A percentile compares a stretch with the other conserved stretches of the same genome.
Evolutionary conservation across 495 filamentous ascomycete genomes (phyloP).

Genomic region (Aspergillus sclerotioniger): DNA sequence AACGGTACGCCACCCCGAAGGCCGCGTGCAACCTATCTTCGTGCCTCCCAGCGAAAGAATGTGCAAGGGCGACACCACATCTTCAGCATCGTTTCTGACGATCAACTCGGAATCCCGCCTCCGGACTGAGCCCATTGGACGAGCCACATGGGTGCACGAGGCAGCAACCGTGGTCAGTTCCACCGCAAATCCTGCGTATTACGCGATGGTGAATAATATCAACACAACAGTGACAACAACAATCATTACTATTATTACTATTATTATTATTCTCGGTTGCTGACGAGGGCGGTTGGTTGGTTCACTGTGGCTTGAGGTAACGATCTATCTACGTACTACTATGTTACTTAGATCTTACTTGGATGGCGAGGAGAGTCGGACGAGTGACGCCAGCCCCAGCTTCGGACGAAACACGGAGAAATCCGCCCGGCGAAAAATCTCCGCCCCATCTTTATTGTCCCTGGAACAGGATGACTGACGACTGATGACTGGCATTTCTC

Average conservation of each 20-base stretch:
- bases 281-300: background rate
- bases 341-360: no score
- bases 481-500: background rate
- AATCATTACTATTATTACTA: no score
- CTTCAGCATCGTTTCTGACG: slow-evolving; percentile 14
- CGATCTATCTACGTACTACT: no score
- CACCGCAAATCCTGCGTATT: slow-evolving; percentile 2
- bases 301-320: background rate
- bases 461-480: background rate
- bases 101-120: slow-evolving; percentile 22
- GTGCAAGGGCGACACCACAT: background rate
- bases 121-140: slow-evolving; percentile 14
- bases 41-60: background rate
- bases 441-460: background rate
- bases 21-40: background rate
- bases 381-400: no score
- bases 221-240: background rate
- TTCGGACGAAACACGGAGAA: slow-evolving; percentile 6
- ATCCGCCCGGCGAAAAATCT: slow-evolving; percentile 4
- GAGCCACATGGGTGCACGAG: slow-evolving; percentile 13
- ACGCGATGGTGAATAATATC: background rate
- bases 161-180: slow-evolving; percentile 8
- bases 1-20: background rate
- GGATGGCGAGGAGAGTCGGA: no score
- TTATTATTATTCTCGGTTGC: background rate